phyloP scores from a whole-genome alignment of 768 basidiomycete genomes.

The Boletellus sp. region DNA sequence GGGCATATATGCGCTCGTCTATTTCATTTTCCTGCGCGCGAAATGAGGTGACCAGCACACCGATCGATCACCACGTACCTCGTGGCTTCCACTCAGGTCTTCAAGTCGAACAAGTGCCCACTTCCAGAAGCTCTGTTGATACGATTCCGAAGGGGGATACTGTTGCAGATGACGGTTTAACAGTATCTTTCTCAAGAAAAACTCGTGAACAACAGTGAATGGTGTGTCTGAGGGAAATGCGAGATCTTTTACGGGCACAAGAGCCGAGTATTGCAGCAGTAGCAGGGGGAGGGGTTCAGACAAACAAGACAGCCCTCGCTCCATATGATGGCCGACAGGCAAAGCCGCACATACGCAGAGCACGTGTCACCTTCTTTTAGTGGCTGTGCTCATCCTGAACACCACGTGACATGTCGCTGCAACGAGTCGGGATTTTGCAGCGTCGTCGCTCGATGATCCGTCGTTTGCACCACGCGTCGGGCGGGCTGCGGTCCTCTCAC shows the following conservation, averaged over 20 bases:
- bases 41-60: constrained; percentile 1
- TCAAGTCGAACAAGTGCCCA: constrained; percentile 60
- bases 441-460: constrained; percentile 16
- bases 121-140: constrained; percentile 72
- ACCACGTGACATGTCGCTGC: constrained; percentile 19
- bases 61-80: constrained; percentile 36
- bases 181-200: constrained; percentile 52
- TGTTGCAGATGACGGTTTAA: constrained; percentile 47
- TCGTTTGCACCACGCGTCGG: constrained; percentile 16
- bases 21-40: constrained; percentile 52
- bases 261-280: constrained; percentile 50
- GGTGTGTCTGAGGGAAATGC: constrained; percentile 38
- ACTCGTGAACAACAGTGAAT: constrained; percentile 45
- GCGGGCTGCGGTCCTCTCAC: constrained; percentile 8
- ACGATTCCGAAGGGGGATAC: constrained; percentile 62
- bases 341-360: no score
- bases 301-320: neutral
- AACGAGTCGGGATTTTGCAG: constrained; percentile 17
- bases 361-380: no score
- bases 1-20: constrained; percentile 60
- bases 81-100: constrained; percentile 31
- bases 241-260: constrained; percentile 43
- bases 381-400: no score
- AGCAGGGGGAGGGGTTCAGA: constrained; percentile 31
- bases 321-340: no score